These are phyloP conservation scores for Stereum hirsutum DNA, from an alignment of 1,284 basidiomycete genomes.

Conservation along the genomic window DNA sequence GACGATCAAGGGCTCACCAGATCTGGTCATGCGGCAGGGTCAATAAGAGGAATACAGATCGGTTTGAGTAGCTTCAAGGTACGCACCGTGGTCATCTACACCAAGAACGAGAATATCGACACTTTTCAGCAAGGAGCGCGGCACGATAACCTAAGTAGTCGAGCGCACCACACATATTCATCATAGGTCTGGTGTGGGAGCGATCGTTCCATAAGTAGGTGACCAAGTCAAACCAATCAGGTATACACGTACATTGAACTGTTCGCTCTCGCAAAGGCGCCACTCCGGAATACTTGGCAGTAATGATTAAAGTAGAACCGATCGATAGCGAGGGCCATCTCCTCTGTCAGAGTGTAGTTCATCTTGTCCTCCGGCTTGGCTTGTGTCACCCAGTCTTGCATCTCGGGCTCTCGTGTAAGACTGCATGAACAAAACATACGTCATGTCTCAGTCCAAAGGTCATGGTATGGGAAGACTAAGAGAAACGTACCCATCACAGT, in stretches of 20 bases:
- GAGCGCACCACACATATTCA: constrained; percentile 30
- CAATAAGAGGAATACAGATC: constrained; percentile 1
- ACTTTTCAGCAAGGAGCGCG: constrained; percentile 1
- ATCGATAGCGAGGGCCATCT: constrained; percentile 78
- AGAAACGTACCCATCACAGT: constrained; percentile 57
- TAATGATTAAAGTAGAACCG: constrained; percentile 90
- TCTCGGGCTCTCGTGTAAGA: constrained; percentile 63
- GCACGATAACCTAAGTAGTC: constrained; percentile 15
- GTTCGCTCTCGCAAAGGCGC: constrained; percentile 90
- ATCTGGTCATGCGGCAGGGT: constrained; percentile 20
- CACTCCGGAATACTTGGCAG: constrained; percentile 77
- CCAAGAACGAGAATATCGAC: constrained; percentile 3
- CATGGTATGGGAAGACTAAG: not conserved
- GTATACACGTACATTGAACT: constrained; percentile 68
- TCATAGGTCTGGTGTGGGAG: constrained; percentile 21
- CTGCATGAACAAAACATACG: constrained; percentile 21
- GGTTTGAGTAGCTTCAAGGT: too few relatives aligned
- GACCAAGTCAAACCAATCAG: not conserved
- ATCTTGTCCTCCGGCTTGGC: constrained; percentile 59
- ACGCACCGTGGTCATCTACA: constrained; percentile 68
- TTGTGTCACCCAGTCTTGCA: constrained; percentile 78
- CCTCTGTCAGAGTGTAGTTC: constrained; percentile 54
- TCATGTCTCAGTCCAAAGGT: not conserved
- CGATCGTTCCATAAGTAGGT: not conserved
- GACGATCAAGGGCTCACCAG: constrained; percentile 24